Evolutionary conservation across 2,329 filamentous ascomycete genomes (phyloP).

Genomic region (Fonsecaea nubica): DNA sequence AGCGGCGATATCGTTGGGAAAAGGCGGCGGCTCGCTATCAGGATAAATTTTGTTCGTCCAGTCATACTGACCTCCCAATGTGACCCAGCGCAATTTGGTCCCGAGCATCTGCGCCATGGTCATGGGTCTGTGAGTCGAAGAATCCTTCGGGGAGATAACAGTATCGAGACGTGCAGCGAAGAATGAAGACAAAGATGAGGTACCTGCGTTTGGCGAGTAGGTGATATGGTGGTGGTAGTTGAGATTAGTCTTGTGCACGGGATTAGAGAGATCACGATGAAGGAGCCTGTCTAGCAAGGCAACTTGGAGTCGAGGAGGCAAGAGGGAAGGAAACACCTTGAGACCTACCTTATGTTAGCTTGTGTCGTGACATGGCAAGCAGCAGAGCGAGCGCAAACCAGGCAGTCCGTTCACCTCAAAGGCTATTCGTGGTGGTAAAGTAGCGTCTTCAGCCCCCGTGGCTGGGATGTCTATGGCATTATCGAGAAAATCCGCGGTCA

Average conservation of each 20-base stretch:
- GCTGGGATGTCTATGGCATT: neutral
- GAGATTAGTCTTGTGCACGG: constrained; percentile 84
- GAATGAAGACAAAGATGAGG: constrained; percentile 49
- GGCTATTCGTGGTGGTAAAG: neutral
- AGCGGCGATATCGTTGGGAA: constrained; percentile 73
- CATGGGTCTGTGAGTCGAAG: constrained; percentile 75
- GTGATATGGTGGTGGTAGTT: constrained; percentile 78
- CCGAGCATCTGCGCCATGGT: constrained; percentile 72
- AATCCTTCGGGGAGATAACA: constrained; percentile 66
- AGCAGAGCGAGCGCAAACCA: constrained; percentile 58
- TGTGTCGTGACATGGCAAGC: neutral
- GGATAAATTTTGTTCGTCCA: constrained; percentile 91
- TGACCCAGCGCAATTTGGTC: constrained; percentile 89
- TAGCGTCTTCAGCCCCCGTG: no score
- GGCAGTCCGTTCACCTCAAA: constrained; percentile 71
- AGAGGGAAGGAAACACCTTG: constrained; percentile 74
- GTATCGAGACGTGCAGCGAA: constrained; percentile 59
- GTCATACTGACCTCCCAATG: constrained; percentile 93
- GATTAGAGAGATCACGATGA: constrained; percentile 76
- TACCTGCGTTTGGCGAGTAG: constrained; percentile 57
- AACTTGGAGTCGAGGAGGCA: constrained; percentile 73
- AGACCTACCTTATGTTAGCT: constrained; percentile 66
- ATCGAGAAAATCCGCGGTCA: neutral
- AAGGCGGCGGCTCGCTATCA: constrained; percentile 67
- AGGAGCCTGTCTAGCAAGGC: constrained; percentile 74